These are phyloP conservation scores for Lichtheimia hyalospora DNA, from an alignment of 371 early-diverging fungal species.

Conservation along the genomic window DNA sequence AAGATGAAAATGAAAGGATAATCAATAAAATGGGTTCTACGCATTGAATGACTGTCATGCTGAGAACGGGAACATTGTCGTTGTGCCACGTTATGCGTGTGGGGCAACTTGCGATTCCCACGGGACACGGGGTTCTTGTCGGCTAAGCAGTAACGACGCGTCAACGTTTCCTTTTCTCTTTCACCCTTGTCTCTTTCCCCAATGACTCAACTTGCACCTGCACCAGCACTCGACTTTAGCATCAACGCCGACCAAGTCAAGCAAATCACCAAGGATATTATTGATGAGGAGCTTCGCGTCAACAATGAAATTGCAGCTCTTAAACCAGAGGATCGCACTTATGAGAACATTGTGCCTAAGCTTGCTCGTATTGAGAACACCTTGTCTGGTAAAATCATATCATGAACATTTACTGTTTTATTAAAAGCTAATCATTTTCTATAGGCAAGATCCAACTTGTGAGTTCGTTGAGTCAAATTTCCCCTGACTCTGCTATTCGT, in stretches of 20 bases:
- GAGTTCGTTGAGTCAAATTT: constrained; percentile 66
- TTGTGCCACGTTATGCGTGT: too few relatives aligned
- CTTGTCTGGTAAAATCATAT: constrained; percentile 21
- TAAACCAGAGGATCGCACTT: constrained; percentile 49
- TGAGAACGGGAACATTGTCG: too few relatives aligned
- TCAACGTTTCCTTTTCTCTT: constrained; percentile 1
- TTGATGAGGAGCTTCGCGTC: constrained; percentile 34
- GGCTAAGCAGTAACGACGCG: not conserved
- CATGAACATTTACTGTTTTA: not conserved
- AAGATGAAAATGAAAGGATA: too few relatives aligned
- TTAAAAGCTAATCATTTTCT: not conserved
- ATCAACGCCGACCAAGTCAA: constrained; percentile 42
- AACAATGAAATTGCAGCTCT: constrained; percentile 55
- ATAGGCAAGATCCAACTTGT: constrained; percentile 47
- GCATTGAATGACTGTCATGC: too few relatives aligned
- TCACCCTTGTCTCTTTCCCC: not conserved
- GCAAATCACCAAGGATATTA: constrained; percentile 32
- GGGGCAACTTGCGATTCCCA: too few relatives aligned
- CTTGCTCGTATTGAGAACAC: constrained; percentile 56
- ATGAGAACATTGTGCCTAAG: constrained; percentile 63
- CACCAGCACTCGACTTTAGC: constrained; percentile 43
- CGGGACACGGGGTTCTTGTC: too few relatives aligned
- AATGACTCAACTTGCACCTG: constrained; percentile 40
- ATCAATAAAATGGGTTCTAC: too few relatives aligned
- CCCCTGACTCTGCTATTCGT: constrained; percentile 66